A percentile compares a stretch with the other conserved stretches of the same genome.
Evolutionary conservation across 139 green algal genomes (phyloP).

Genomic region (Chlamydomonas sp.): DNA sequence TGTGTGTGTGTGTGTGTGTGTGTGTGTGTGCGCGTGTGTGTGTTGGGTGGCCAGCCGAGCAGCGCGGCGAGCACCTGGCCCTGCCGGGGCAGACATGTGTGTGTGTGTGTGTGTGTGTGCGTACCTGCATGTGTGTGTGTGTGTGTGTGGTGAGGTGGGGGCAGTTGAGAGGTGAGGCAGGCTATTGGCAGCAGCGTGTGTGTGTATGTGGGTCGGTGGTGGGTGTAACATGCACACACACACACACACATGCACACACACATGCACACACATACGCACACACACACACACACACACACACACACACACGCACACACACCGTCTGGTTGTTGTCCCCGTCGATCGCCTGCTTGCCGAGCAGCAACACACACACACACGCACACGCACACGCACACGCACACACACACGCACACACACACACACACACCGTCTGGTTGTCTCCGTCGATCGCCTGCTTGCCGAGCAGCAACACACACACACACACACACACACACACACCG

Average conservation of each 20-base stretch:
- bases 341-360: too few relatives aligned
- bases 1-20: constrained; percentile 4
- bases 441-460: not conserved
- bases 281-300: too few relatives aligned
- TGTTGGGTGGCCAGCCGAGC: constrained; percentile 68
- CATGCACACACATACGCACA: too few relatives aligned
- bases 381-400: not conserved
- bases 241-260: too few relatives aligned
- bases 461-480: not conserved
- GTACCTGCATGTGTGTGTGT: constrained; percentile 1
- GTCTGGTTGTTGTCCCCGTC: too few relatives aligned
- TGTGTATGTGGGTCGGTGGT: too few relatives aligned
- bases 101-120: not conserved
- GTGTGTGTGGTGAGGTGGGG: not conserved
- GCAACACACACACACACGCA: not conserved
- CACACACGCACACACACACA: not conserved
- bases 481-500: constrained; percentile 1
- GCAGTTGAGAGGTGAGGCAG: too few relatives aligned
- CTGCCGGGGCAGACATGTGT: constrained; percentile 30
- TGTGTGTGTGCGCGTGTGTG: not conserved
- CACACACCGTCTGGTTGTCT: not conserved
- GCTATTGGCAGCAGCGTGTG: too few relatives aligned
- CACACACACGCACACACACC: too few relatives aligned
- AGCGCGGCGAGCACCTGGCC: constrained; percentile 86
- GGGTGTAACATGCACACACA: too few relatives aligned